A percentile compares a stretch with the other conserved stretches of the same genome.
These are phyloP conservation scores for Combretum micranthum DNA, from an alignment of 345 rosid species.

Conservation along the genomic window DNA sequence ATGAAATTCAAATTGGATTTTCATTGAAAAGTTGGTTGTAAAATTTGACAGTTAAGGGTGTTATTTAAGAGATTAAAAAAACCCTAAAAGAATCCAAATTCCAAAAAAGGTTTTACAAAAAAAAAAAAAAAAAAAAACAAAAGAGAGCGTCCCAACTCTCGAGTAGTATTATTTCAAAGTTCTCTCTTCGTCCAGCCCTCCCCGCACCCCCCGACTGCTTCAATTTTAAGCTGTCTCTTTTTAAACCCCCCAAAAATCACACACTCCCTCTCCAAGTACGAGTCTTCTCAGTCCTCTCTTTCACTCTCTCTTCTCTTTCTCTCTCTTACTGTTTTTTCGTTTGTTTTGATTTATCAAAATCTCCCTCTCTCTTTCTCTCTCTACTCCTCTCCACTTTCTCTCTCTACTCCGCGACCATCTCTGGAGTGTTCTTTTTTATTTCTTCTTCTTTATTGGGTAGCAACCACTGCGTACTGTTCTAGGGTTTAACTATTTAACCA, in stretches of 20 bases:
- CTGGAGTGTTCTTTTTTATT: not conserved
- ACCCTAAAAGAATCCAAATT: too few species aligned
- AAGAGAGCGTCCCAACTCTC: not conserved
- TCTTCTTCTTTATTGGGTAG: constrained; percentile 20
- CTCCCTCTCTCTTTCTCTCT: constrained; percentile 21
- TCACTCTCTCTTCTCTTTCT: constrained; percentile 8
- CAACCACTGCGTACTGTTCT: constrained; percentile 7
- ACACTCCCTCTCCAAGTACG: not conserved
- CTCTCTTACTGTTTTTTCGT: not conserved
- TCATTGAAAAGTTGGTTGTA: too few species aligned
- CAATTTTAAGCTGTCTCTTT: constrained; percentile 68
- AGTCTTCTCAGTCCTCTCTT: not conserved
- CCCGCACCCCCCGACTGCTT: constrained; percentile 60
- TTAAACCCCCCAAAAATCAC: constrained; percentile 16
- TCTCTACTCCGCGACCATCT: not conserved
- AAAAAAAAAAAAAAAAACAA: too few species aligned
- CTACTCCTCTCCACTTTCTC: constrained; percentile 4
- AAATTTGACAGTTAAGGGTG: too few species aligned
- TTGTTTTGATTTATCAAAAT: not conserved
- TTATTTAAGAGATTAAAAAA: too few species aligned
- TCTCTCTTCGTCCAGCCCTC: not conserved
- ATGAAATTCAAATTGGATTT: too few species aligned
- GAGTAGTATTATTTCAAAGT: too few species aligned
- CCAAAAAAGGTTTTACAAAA: too few species aligned
- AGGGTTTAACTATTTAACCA: constrained; percentile 13